phyloP scores from a whole-genome alignment of 495 filamentous ascomycete species.

The Trypethelium eluteriae region DNA sequence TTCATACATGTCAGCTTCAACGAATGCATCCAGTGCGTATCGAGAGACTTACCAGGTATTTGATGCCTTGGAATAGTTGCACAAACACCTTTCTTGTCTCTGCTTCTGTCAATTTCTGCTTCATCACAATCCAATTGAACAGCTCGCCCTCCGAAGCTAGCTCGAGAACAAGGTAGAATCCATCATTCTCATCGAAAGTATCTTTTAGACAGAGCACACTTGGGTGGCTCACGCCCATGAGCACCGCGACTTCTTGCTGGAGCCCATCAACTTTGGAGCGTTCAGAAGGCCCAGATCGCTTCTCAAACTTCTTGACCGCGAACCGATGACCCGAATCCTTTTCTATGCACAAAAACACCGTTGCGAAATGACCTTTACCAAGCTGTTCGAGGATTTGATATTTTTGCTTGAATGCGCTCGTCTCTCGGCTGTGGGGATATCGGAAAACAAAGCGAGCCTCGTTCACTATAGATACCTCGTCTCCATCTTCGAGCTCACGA shows the following conservation, averaged over 20 bases:
- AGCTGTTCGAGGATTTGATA: slow-evolving; percentile 79
- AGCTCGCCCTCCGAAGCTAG: slow-evolving; percentile 87
- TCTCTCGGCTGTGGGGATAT: slow-evolving; percentile 68
- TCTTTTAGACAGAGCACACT: slow-evolving; percentile 91
- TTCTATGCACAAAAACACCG: slow-evolving; percentile 85
- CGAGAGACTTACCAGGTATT: slow-evolving; percentile 68
- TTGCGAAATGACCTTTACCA: slow-evolving; percentile 94
- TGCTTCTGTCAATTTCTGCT: slow-evolving; percentile 74
- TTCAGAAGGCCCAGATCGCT: slow-evolving; percentile 67
- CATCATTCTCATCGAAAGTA: slow-evolving; percentile 85
- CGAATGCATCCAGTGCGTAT: neutral
- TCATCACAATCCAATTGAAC: slow-evolving; percentile 87
- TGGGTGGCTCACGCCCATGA: slow-evolving; percentile 95
- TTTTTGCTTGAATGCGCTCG: slow-evolving; percentile 74
- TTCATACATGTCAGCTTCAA: slow-evolving; percentile 25
- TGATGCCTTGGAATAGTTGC: slow-evolving; percentile 88
- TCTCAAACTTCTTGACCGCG: slow-evolving; percentile 92
- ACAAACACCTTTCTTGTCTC: slow-evolving; percentile 80
- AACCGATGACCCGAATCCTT: slow-evolving; percentile 72
- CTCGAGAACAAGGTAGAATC: slow-evolving; percentile 87
- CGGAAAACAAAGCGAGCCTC: slow-evolving; percentile 81
- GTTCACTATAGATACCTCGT: slow-evolving; percentile 79
- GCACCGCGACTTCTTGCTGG: slow-evolving; percentile 89
- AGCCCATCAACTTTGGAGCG: slow-evolving; percentile 73
- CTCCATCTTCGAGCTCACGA: slow-evolving; percentile 75